These are phyloP conservation scores for Eimeria praecox DNA, from an alignment of 169 alveolate genomes.

Conservation along the genomic window DNA sequence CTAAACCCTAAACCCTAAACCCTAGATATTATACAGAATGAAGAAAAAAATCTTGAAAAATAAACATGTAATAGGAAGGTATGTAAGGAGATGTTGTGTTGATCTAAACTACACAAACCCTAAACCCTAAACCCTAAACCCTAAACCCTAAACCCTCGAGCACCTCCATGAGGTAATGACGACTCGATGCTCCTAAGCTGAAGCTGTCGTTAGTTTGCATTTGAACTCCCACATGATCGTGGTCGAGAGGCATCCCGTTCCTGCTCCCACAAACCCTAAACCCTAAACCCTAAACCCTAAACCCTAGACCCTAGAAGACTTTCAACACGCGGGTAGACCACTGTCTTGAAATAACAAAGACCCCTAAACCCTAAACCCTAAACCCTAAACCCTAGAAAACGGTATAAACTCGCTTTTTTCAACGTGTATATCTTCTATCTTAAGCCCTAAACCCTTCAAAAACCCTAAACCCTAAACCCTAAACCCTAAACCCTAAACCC, in stretches of 20 bases:
- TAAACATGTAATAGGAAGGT: not conserved
- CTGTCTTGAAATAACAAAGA: not conserved
- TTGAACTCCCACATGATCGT: constrained; percentile 79
- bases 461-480: not conserved
- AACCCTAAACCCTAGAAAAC: too few species aligned
- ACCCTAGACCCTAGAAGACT: constrained; percentile 2
- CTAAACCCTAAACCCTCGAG: constrained; percentile 27
- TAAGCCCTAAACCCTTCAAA: not conserved
- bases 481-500: constrained; percentile 4
- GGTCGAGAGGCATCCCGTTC: constrained; percentile 74
- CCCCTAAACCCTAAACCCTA: not conserved
- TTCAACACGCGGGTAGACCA: too few species aligned
- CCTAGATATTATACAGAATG: not conserved
- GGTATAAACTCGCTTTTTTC: too few species aligned
- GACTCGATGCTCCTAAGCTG: constrained; percentile 75
- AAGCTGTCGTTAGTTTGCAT: constrained; percentile 67
- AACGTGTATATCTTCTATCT: too few species aligned
- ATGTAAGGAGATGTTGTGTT: too few species aligned
- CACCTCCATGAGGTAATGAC: constrained; percentile 75
- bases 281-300: constrained; percentile 63
- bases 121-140: constrained; percentile 17
- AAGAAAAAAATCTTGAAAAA: not conserved
- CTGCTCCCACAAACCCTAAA: constrained; percentile 57
- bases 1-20: constrained; percentile 14
- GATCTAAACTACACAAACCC: too few species aligned